Evolutionary conservation across 805 yeast genomes (phyloP).

Genomic region (Metschnikowia amazonensis): DNA sequence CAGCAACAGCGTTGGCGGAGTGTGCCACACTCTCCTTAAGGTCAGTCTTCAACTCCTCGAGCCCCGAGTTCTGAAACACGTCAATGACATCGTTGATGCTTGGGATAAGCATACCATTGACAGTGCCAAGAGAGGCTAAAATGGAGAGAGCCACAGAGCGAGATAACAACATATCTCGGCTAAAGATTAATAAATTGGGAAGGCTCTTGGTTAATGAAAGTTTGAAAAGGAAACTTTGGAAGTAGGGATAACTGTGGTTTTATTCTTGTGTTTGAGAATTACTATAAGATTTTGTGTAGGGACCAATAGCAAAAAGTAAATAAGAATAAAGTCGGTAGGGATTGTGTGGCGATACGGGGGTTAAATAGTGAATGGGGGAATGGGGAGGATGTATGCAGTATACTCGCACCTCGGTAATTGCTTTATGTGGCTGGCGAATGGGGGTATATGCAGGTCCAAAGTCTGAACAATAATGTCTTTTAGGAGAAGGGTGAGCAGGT

Average conservation of each 20-base stretch:
- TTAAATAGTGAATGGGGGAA: constrained; percentile 11
- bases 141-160: constrained; percentile 42
- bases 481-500: no score
- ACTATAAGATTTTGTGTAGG: neutral
- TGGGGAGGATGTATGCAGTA: constrained; percentile 11
- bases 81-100: constrained; percentile 40
- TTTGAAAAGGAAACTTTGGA: neutral
- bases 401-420: constrained; percentile 1
- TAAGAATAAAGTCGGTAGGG: neutral
- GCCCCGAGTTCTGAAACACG: constrained; percentile 25
- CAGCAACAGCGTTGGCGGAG: constrained; percentile 9
- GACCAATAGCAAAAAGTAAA: neutral
- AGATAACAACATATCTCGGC: constrained; percentile 33
- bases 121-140: constrained; percentile 37
- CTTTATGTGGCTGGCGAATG: constrained; percentile 2
- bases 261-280: neutral
- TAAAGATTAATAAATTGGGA: neutral
- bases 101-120: constrained; percentile 57
- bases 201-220: neutral
- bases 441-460: neutral
- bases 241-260: neutral
- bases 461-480: no score
- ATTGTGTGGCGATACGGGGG: constrained; percentile 18
- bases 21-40: constrained; percentile 11
- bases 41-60: constrained; percentile 16